These are phyloP conservation scores for Didymellaceae sp. DNA, from an alignment of 2,329 filamentous ascomycete genomes.

Conservation along the genomic window DNA sequence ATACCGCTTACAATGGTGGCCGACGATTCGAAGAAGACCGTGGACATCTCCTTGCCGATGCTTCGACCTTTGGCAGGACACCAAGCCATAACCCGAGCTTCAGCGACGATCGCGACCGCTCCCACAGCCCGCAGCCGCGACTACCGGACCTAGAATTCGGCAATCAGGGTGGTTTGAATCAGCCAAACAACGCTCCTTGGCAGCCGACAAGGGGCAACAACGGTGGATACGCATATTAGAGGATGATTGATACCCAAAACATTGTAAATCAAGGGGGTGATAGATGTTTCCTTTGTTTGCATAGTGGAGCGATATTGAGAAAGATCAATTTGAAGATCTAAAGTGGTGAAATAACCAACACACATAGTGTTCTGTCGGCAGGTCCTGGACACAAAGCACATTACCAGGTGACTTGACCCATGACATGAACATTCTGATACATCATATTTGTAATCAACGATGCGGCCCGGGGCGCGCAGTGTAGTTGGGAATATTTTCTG, in stretches of 20 bases:
- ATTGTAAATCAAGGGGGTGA: constrained; percentile 8
- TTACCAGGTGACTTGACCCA: constrained; percentile 17
- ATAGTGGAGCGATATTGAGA: constrained; percentile 9
- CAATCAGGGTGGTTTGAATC: constrained; percentile 27
- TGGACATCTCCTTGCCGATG: constrained; percentile 43
- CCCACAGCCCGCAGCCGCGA: constrained; percentile 38
- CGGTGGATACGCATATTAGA: constrained; percentile 37
- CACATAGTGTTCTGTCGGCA: constrained; percentile 19
- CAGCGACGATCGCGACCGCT: constrained; percentile 30
- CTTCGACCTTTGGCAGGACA: constrained; percentile 42
- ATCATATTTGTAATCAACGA: constrained; percentile 14
- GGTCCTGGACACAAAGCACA: constrained; percentile 16
- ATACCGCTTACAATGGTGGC: constrained; percentile 36
- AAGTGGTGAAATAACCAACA: constrained; percentile 14
- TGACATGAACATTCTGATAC: constrained; percentile 21
- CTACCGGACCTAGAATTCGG: constrained; percentile 40
- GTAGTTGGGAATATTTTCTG: constrained; percentile 8
- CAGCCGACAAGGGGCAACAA: constrained; percentile 33
- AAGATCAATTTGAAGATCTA: constrained; percentile 12
- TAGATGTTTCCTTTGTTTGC: constrained; percentile 20
- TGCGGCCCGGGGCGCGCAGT: constrained; percentile 17
- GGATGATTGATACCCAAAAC: constrained; percentile 18
- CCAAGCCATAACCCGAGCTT: constrained; percentile 32
- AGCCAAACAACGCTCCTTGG: constrained; percentile 31
- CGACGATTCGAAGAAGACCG: constrained; percentile 36